These are phyloP conservation scores for Chlamydomonas sp. DNA, from an alignment of 139 green algal genomes.

Conservation along the genomic window DNA sequence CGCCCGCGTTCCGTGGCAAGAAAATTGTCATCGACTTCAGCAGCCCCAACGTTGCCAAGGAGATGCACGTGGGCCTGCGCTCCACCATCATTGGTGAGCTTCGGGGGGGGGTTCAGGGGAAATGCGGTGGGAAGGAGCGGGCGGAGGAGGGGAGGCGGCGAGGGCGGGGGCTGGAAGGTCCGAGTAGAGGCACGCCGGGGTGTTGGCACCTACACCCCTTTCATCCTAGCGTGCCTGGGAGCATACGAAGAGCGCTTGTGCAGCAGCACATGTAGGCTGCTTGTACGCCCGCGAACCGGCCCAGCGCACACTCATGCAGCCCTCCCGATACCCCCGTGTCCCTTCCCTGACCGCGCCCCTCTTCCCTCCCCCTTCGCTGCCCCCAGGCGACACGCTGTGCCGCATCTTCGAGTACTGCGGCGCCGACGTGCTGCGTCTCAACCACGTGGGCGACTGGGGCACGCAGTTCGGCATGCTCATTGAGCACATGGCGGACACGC, in stretches of 20 bases:
- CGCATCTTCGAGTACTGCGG: constrained; percentile 89
- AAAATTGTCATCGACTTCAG: constrained; percentile 94
- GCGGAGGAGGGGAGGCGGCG: not conserved
- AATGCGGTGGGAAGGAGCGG: not conserved
- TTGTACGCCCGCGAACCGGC: too few species aligned
- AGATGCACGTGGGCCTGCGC: constrained; percentile 98
- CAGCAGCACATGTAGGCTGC: too few species aligned
- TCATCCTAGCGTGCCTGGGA: too few species aligned
- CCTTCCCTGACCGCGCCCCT: not conserved
- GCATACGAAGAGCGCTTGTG: too few species aligned
- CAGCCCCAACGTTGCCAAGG: constrained; percentile 98
- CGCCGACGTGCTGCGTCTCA: constrained; percentile 91
- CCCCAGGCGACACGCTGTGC: constrained; percentile 66
- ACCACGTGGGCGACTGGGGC: constrained; percentile 99
- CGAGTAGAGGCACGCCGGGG: too few species aligned
- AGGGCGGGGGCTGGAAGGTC: too few species aligned
- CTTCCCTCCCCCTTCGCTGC: not conserved
- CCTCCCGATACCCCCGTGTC: not conserved
- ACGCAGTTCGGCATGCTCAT: constrained; percentile 99
- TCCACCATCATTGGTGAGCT: constrained; percentile 96
- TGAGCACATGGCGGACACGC: constrained; percentile 79
- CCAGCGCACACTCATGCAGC: not conserved
- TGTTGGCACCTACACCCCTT: too few species aligned
- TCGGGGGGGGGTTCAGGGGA: not conserved
- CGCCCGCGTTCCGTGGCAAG: constrained; percentile 28